These are phyloP conservation scores for Corylus americana DNA, from an alignment of 306 rosid genomes.

Conservation along the genomic window DNA sequence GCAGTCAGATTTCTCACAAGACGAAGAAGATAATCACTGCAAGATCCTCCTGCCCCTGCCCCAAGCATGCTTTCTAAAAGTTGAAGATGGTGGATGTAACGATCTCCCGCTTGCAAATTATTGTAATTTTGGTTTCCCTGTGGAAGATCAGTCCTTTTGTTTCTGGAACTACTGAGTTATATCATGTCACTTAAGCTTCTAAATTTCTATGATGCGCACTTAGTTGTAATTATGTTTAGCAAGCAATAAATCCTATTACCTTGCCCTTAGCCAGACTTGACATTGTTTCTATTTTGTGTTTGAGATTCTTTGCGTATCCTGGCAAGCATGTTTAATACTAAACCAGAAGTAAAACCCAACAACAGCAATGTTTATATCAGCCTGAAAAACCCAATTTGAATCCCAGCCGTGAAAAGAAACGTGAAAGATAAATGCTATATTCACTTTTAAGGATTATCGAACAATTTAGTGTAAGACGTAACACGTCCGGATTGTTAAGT, in stretches of 20 bases:
- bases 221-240: constrained; percentile 47
- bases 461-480: too few species aligned
- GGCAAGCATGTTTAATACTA: neutral
- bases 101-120: constrained; percentile 48
- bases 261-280: neutral
- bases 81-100: constrained; percentile 49
- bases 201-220: neutral
- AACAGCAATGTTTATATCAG: too few species aligned
- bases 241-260: constrained; percentile 36
- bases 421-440: too few species aligned
- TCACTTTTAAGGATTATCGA: too few species aligned
- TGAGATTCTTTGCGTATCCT: neutral
- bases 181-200: neutral
- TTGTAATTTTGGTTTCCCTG: constrained; percentile 46
- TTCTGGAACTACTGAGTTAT: constrained; percentile 54
- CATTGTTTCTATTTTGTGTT: neutral
- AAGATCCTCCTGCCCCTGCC: constrained; percentile 49
- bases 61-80: constrained; percentile 45
- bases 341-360: too few species aligned
- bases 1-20: constrained; percentile 74
- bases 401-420: too few species aligned
- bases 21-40: constrained; percentile 62
- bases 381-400: too few species aligned
- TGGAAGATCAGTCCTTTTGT: constrained; percentile 65
- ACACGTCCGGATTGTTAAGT: too few species aligned